phyloP scores from a whole-genome alignment of 2,329 filamentous ascomycete genomes.

The Claviceps citrina region DNA sequence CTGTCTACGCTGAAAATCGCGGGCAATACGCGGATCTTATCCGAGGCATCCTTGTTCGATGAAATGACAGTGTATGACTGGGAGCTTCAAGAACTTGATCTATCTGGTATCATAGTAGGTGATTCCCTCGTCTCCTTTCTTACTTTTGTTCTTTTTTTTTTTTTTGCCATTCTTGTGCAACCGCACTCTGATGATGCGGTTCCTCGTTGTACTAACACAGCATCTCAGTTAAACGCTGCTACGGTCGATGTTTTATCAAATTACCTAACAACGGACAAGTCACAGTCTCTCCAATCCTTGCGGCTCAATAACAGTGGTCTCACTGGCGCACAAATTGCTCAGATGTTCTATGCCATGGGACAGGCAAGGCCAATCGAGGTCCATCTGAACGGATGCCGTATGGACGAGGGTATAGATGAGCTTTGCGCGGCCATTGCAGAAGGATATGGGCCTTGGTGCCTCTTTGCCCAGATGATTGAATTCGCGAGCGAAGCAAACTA shows the following conservation, averaged over 20 bases:
- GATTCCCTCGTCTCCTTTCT: not conserved
- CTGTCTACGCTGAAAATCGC: constrained; percentile 34
- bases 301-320: constrained; percentile 37
- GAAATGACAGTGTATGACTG: constrained; percentile 27
- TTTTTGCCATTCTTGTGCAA: too few relatives aligned
- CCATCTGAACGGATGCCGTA: constrained; percentile 34
- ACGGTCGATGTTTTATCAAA: constrained; percentile 31
- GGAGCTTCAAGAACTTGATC: constrained; percentile 36
- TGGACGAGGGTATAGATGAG: constrained; percentile 36
- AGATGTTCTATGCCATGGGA: constrained; percentile 36
- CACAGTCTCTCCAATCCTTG: constrained; percentile 27
- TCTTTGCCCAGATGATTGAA: constrained; percentile 43
- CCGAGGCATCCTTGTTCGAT: constrained; percentile 31
- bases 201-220: not conserved
- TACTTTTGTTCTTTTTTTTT: not conserved
- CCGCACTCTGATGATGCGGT: constrained; percentile 3
- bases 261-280: constrained; percentile 28
- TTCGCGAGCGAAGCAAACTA: constrained; percentile 37
- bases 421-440: constrained; percentile 31
- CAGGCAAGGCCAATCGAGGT: constrained; percentile 31
- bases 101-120: constrained; percentile 37
- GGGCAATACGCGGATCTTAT: constrained; percentile 32
- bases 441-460: constrained; percentile 31
- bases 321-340: constrained; percentile 32
- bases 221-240: constrained; percentile 30